These are phyloP conservation scores for Colletotrichum theobromicola DNA, from an alignment of 2,329 filamentous ascomycete species.

Conservation along the genomic window DNA sequence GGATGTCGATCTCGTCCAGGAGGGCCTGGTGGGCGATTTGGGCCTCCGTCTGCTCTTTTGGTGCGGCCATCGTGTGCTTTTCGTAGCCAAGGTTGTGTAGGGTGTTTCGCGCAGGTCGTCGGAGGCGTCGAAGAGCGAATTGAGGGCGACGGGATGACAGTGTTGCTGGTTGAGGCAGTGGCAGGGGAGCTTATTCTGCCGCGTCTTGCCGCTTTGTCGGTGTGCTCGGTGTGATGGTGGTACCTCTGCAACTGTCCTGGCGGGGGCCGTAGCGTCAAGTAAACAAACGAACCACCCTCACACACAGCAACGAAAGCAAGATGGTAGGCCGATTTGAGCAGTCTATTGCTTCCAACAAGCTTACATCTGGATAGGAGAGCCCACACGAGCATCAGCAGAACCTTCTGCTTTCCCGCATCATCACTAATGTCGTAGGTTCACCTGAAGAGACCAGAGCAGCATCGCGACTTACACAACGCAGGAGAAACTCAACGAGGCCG, in stretches of 20 bases:
- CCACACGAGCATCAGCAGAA: constrained; percentile 98
- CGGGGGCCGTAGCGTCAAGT: not conserved
- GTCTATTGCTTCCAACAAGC: not conserved
- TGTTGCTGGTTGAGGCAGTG: not conserved
- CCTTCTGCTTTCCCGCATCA: constrained; percentile 90
- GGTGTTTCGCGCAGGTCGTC: not conserved
- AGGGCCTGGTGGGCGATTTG: constrained; percentile 84
- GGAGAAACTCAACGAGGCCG: constrained; percentile 97
- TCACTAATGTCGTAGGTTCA: constrained; percentile 87
- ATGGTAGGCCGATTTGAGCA: constrained; percentile 5
- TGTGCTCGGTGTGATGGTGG: constrained; percentile 1
- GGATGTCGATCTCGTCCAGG: constrained; percentile 90
- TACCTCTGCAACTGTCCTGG: not conserved
- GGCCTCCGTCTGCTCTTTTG: constrained; percentile 74
- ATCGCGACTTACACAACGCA: constrained; percentile 40
- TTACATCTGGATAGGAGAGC: constrained; percentile 68
- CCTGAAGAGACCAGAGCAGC: not conserved
- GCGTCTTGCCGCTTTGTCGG: constrained; percentile 9
- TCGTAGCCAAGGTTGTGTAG: constrained; percentile 21
- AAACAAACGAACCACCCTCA: constrained; percentile 6
- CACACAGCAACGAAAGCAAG: not conserved
- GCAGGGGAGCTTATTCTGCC: constrained; percentile 19
- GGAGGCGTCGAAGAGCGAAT: not conserved
- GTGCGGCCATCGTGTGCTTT: constrained; percentile 66
- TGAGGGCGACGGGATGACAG: not conserved